Evolutionary conservation across 2,329 filamentous ascomycete genomes (phyloP).

Genomic region (Calonectria hongkongensis): DNA sequence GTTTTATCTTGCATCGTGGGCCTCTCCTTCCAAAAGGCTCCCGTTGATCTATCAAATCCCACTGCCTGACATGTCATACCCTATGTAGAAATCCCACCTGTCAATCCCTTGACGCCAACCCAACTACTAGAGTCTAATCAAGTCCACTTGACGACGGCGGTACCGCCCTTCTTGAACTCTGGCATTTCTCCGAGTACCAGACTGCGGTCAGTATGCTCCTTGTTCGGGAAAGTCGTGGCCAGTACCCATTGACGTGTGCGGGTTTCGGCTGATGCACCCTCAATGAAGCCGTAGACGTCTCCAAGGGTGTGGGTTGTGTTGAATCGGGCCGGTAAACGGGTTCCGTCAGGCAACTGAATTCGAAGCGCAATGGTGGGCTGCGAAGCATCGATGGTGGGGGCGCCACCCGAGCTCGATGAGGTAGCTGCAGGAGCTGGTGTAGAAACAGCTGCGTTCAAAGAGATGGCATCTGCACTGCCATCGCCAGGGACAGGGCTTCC

Average conservation of each 20-base stretch:
- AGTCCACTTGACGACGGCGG: slow-evolving; percentile 78
- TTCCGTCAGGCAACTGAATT: slow-evolving; percentile 86
- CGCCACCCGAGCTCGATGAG: slow-evolving; percentile 59
- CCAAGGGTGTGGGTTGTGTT: slow-evolving; percentile 86
- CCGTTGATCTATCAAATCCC: slow-evolving; percentile 35
- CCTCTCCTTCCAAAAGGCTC: slow-evolving; percentile 7
- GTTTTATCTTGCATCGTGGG: slow-evolving; percentile 25
- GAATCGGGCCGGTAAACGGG: slow-evolving; percentile 85
- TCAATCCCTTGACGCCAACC: slow-evolving; percentile 44
- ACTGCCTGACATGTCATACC: slow-evolving; percentile 24
- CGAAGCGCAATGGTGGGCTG: slow-evolving; percentile 82
- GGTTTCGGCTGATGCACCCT: slow-evolving; percentile 76
- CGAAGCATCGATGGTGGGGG: slow-evolving; percentile 74
- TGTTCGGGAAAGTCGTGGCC: slow-evolving; percentile 89
- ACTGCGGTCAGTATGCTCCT: slow-evolving; percentile 83
- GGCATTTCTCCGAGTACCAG: slow-evolving; percentile 75
- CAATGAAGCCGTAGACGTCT: slow-evolving; percentile 85
- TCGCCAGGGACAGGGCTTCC: slow-evolving; percentile 85
- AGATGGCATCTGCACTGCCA: slow-evolving; percentile 43
- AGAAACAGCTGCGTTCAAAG: slow-evolving; percentile 42
- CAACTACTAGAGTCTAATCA: slow-evolving; percentile 37
- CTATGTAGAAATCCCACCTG: slow-evolving; percentile 23
- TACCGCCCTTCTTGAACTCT: slow-evolving; percentile 80
- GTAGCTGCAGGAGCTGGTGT: slow-evolving; percentile 50
- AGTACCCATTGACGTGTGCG: slow-evolving; percentile 80